A percentile compares a stretch with the other conserved stretches of the same genome.
These are phyloP conservation scores for Candida qinlingensis DNA, from an alignment of 805 yeast species.

Conservation along the genomic window DNA sequence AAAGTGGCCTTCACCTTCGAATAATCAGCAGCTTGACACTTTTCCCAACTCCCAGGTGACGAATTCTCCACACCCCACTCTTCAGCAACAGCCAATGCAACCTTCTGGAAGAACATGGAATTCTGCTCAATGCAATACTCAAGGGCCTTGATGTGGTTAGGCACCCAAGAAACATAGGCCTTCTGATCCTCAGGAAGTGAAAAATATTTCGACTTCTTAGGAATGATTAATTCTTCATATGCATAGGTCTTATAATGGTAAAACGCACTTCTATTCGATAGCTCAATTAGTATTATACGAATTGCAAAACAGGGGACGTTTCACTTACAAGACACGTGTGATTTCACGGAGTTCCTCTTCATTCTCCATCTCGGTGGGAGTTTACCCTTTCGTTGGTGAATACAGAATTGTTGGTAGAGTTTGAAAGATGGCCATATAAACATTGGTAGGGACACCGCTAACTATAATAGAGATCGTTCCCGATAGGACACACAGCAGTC, in stretches of 20 bases:
- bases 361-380: too few relatives aligned
- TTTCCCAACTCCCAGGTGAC: slow-evolving; percentile 36
- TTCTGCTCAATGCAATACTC: slow-evolving; percentile 41
- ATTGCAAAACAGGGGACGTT: too few relatives aligned
- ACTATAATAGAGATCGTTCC: too few relatives aligned
- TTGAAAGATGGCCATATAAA: too few relatives aligned
- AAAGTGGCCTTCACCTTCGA: slow-evolving; percentile 55
- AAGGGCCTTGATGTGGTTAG: slow-evolving; percentile 34
- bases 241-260: slow-evolving; percentile 33
- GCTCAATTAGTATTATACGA: not conserved
- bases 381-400: too few relatives aligned
- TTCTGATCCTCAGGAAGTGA: slow-evolving; percentile 37
- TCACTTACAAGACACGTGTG: not conserved
- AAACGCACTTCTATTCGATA: slow-evolving; percentile 20
- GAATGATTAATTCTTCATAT: slow-evolving; percentile 24
- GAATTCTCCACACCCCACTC: slow-evolving; percentile 44
- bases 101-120: slow-evolving; percentile 34
- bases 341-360: too few relatives aligned
- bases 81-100: slow-evolving; percentile 39
- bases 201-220: slow-evolving; percentile 29
- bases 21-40: slow-evolving; percentile 37
- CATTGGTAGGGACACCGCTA: too few relatives aligned
- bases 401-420: too few relatives aligned
- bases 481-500: too few relatives aligned
- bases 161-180: slow-evolving; percentile 45